These are phyloP conservation scores for Posidonia australis DNA, from an alignment of 106 monocot species.

Conservation along the genomic window DNA sequence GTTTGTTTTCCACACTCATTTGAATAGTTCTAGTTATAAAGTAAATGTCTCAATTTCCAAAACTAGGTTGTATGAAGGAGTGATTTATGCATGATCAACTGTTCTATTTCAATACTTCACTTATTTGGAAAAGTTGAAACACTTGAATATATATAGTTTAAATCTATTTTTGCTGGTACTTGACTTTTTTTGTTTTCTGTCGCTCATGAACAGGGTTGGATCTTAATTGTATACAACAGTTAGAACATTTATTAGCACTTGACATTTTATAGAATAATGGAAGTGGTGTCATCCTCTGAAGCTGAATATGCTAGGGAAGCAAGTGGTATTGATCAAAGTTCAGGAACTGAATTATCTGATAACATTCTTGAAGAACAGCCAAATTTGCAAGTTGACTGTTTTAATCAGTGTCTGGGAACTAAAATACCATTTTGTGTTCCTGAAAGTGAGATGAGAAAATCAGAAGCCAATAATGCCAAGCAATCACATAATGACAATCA, in stretches of 20 bases:
- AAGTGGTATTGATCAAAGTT: slow-evolving; percentile 10
- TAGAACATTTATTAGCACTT: slow-evolving; percentile 24
- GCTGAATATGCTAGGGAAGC: slow-evolving; percentile 28
- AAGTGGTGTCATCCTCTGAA: slow-evolving; percentile 32
- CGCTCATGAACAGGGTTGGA: too few relatives aligned
- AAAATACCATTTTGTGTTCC: slow-evolving; percentile 8
- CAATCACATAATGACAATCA: background rate
- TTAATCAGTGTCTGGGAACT: slow-evolving; percentile 13
- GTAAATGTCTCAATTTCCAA: too few relatives aligned
- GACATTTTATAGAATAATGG: slow-evolving; percentile 21
- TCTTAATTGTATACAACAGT: background rate
- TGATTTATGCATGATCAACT: too few relatives aligned
- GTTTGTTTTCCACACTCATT: too few relatives aligned
- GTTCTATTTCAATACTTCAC: too few relatives aligned
- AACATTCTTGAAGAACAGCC: slow-evolving; percentile 24
- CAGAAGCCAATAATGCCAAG: slow-evolving; percentile 12
- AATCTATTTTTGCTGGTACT: too few relatives aligned
- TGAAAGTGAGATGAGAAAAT: slow-evolving; percentile 9
- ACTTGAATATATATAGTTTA: too few relatives aligned
- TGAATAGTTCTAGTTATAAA: too few relatives aligned
- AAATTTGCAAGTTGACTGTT: slow-evolving; percentile 22
- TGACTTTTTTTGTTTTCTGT: too few relatives aligned
- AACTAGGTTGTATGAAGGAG: too few relatives aligned
- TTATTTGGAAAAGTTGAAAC: too few relatives aligned
- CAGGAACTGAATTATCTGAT: slow-evolving; percentile 20